These are phyloP conservation scores for Colletotrichum gigasporum DNA, from an alignment of 2,329 filamentous ascomycete genomes.

Conservation along the genomic window DNA sequence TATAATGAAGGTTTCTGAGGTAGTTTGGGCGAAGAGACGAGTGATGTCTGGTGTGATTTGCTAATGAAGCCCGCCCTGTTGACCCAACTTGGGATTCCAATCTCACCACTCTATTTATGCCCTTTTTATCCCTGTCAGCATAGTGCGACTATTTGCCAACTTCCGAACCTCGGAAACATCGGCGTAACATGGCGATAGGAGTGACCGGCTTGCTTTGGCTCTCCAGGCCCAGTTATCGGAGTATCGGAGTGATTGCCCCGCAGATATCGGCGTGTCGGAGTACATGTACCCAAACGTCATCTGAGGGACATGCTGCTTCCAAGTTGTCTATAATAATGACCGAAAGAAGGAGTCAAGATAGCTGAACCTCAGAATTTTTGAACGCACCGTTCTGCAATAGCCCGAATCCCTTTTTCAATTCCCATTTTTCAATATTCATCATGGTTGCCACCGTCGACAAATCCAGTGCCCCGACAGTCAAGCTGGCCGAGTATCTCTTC, in stretches of 20 bases:
- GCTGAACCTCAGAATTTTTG: background rate
- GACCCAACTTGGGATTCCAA: too few relatives aligned
- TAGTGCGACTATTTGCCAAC: rapidly evolving
- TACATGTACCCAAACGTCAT: background rate
- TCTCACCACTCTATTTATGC: background rate
- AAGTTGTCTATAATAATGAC: background rate
- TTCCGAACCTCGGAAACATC: background rate
- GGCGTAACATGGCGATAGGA: background rate
- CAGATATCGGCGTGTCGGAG: background rate
- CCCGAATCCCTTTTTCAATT: too few relatives aligned
- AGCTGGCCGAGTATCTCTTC: conserved; percentile 70
- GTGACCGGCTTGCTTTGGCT: background rate
- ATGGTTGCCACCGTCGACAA: background rate
- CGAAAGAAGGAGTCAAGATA: too few relatives aligned
- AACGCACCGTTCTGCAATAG: background rate
- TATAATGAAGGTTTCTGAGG: background rate
- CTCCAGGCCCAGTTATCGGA: background rate
- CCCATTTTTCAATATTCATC: too few relatives aligned
- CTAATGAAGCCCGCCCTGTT: too few relatives aligned
- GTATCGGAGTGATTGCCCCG: background rate
- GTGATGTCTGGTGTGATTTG: too few relatives aligned
- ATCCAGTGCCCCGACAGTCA: conserved; percentile 34
- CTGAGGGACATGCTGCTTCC: too few relatives aligned
- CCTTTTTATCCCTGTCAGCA: background rate
- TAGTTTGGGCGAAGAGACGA: too few relatives aligned